Evolutionary conservation across 2,329 filamentous ascomycete genomes (phyloP).

Genomic region (Cephalotrichum gorgonifer): DNA sequence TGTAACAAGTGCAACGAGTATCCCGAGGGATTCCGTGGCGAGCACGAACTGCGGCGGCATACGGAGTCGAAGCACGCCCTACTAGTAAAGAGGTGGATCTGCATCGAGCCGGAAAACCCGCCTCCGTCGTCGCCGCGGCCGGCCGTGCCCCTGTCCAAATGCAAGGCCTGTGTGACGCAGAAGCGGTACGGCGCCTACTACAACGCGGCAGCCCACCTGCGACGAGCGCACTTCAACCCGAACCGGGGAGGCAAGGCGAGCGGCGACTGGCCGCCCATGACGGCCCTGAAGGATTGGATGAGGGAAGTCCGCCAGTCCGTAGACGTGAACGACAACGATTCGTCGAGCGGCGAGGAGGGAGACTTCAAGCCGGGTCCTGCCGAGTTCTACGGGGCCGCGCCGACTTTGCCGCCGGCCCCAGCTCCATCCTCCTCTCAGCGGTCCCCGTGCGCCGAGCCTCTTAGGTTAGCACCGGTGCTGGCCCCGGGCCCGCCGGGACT

Average conservation of each 20-base stretch:
- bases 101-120: constrained; percentile 35
- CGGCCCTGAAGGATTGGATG: constrained; percentile 50
- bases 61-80: constrained; percentile 46
- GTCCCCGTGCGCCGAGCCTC: background rate
- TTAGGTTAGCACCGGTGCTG: background rate
- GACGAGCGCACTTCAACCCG: constrained; percentile 46
- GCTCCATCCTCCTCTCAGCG: background rate
- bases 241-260: constrained; percentile 45
- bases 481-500: constrained; percentile 1
- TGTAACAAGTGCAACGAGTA: constrained; percentile 74
- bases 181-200: constrained; percentile 51
- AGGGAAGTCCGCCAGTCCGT: constrained; percentile 43
- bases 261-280: constrained; percentile 49
- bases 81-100: constrained; percentile 45
- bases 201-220: constrained; percentile 47
- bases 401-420: constrained; percentile 7
- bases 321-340: constrained; percentile 32
- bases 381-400: constrained; percentile 4
- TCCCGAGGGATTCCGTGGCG: constrained; percentile 79
- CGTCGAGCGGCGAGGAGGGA: constrained; percentile 40
- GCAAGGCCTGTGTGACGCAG: constrained; percentile 45
- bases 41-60: constrained; percentile 73
- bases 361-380: constrained; percentile 10
- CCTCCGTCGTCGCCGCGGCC: constrained; percentile 30
- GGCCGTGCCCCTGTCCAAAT: constrained; percentile 40